phyloP scores from a whole-genome alignment of 345 rosid genomes.

The Gossypium thurberi region DNA sequence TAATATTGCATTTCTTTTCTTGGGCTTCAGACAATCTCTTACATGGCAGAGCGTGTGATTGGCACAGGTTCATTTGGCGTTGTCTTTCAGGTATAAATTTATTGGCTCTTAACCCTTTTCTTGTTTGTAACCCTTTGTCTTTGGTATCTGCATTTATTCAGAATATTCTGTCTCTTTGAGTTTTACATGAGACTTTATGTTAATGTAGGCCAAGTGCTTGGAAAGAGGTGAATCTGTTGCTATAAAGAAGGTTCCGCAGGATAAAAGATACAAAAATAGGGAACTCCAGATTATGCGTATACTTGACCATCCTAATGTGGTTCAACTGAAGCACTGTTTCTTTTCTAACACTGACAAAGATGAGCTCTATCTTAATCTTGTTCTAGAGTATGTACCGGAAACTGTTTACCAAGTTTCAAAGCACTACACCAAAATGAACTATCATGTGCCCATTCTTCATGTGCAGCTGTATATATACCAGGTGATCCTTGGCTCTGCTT shows the following conservation, averaged over 20 bases:
- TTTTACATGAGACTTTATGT: neutral
- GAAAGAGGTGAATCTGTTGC: constrained; percentile 83
- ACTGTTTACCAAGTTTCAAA: constrained; percentile 81
- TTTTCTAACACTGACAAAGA: constrained; percentile 86
- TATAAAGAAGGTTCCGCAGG: constrained; percentile 89
- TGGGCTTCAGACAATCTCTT: constrained; percentile 55
- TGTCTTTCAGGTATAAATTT: constrained; percentile 62
- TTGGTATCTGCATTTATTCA: neutral
- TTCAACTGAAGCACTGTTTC: constrained; percentile 83
- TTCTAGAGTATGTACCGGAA: constrained; percentile 81
- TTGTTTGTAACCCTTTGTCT: neutral
- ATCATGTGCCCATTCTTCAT: constrained; percentile 55
- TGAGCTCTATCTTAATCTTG: constrained; percentile 92
- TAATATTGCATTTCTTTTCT: constrained; percentile 13
- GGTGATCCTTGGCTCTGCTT: constrained; percentile 30
- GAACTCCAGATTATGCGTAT: constrained; percentile 94
- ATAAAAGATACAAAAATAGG: constrained; percentile 95
- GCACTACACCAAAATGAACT: constrained; percentile 62
- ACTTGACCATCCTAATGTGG: constrained; percentile 79
- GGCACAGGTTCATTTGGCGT: constrained; percentile 94
- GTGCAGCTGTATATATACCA: constrained; percentile 75
- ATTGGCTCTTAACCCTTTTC: neutral
- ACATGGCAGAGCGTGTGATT: constrained; percentile 77
- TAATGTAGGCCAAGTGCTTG: constrained; percentile 68
- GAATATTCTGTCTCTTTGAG: neutral